Evolutionary conservation across 2,329 filamentous ascomycete species (phyloP).

Genomic region (Arachnomyces sp.): DNA sequence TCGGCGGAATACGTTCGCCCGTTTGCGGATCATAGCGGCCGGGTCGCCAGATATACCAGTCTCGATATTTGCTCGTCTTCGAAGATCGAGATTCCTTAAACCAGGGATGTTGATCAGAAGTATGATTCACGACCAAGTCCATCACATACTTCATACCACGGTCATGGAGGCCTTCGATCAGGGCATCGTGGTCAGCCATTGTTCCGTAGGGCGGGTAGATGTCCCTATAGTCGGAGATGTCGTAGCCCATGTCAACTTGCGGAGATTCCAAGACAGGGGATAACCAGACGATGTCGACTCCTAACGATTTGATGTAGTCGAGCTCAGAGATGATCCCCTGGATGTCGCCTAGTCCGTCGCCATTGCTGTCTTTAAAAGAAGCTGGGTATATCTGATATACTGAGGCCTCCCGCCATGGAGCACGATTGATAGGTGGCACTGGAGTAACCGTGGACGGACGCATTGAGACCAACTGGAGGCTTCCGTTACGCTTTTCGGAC

Average conservation of each 20-base stretch:
- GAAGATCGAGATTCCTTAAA: slow-evolving; percentile 56
- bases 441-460: too few species aligned
- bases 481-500: too few species aligned
- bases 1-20: slow-evolving; percentile 60
- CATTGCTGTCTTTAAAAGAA: slow-evolving; percentile 29
- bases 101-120: slow-evolving; percentile 55
- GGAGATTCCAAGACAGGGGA: slow-evolving; percentile 45
- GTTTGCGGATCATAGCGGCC: slow-evolving; percentile 42
- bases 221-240: slow-evolving; percentile 47
- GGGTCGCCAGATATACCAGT: slow-evolving; percentile 55
- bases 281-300: slow-evolving; percentile 28
- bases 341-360: slow-evolving; percentile 28
- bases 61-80: slow-evolving; percentile 50
- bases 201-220: slow-evolving; percentile 43
- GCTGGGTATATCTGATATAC: slow-evolving; percentile 26
- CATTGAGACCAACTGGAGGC: too few species aligned
- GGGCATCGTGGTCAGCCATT: slow-evolving; percentile 38
- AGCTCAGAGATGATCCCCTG: slow-evolving; percentile 22
- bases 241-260: slow-evolving; percentile 47
- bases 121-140: slow-evolving; percentile 42
- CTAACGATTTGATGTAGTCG: slow-evolving; percentile 26
- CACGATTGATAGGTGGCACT: too few species aligned
- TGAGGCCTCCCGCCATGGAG: slow-evolving; percentile 34
- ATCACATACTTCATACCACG: slow-evolving; percentile 44
- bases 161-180: slow-evolving; percentile 37